A percentile compares a stretch with the other conserved stretches of the same genome.
phyloP scores from a whole-genome alignment of 225 moss, liverwort and hornwort genomes.

The Neckera pumila region DNA sequence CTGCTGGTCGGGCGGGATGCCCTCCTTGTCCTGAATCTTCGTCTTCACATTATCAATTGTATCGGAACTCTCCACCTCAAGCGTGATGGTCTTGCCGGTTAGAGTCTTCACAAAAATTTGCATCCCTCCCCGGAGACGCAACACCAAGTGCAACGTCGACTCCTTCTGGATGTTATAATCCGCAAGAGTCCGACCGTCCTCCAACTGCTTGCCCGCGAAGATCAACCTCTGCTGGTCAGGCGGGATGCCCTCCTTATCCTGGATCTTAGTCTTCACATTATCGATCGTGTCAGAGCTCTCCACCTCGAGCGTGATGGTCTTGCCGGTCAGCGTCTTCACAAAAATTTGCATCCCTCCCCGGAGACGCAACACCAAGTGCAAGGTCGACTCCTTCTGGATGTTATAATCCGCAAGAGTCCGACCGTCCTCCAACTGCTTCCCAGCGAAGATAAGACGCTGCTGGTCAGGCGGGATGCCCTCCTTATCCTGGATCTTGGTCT shows the following conservation, averaged over 20 bases:
- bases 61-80: neutral
- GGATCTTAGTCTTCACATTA: neutral
- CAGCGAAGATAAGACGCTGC: neutral
- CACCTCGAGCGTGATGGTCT: neutral
- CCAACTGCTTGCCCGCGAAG: neutral
- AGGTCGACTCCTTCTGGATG: neutral
- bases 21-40: slow-evolving; percentile 2
- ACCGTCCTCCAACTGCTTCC: neutral
- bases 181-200: neutral
- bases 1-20: slow-evolving; percentile 1
- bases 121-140: neutral
- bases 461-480: neutral
- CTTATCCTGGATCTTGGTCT: neutral
- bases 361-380: neutral
- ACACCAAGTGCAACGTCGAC: neutral
- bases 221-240: neutral
- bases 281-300: neutral
- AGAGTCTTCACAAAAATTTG: neutral
- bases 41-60: neutral
- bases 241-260: neutral
- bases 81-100: neutral
- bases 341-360: neutral
- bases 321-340: neutral
- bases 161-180: neutral
- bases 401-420: neutral